Evolutionary conservation across 208 protist genomes (phyloP), one percentile per base, ranked within the genome.

Genomic region (Leishmania braziliensis): DNA sequence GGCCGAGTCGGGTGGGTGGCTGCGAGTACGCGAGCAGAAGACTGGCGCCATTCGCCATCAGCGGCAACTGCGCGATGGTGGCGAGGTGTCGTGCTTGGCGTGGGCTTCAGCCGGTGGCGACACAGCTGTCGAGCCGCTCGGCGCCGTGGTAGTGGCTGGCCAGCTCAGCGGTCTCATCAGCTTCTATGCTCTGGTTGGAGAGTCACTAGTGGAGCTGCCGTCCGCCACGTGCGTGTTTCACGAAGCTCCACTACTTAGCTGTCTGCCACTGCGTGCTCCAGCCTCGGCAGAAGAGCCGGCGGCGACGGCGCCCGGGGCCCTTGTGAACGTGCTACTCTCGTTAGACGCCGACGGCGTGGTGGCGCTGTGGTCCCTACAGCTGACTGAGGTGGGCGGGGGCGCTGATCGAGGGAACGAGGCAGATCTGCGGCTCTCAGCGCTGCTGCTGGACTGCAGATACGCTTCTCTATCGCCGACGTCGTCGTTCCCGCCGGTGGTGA

Each of bases 1-100:
- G 58, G 81, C 80, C 26, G 87, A 93, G 85, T 81, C 75, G n/a
- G 89, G 81, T 0, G 87, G 87, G 1, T 90, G 89, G 89, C 68
- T 93, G 78, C 87, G 87, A 33, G 77, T 92, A 78, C 89, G 89
- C 63, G 89, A 88, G 81, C 77, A 79, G 71, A 77, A 78, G 36
- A 83, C 81, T 2, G 89, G 89, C 56, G 51, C 69, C 23, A 85
- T 92, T 63, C 87, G 79, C 5, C 78, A 90, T 56, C 89, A 92
- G 73, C 84, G 86, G 63, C 87, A 77, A 43, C 81, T 92, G 60
- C 80, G 71, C 9, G 82, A 83, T 33, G 79, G 81, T 18, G 75
- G 83, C 51, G 85, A 92, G 77, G 78, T 77, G 4, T 81, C 85
- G 39, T 87, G 85, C 48, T 56, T 88, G 26, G 70, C 75, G 51